These are phyloP conservation scores for Lactarius hengduanensis DNA, from an alignment of 768 basidiomycete species.

Conservation along the genomic window DNA sequence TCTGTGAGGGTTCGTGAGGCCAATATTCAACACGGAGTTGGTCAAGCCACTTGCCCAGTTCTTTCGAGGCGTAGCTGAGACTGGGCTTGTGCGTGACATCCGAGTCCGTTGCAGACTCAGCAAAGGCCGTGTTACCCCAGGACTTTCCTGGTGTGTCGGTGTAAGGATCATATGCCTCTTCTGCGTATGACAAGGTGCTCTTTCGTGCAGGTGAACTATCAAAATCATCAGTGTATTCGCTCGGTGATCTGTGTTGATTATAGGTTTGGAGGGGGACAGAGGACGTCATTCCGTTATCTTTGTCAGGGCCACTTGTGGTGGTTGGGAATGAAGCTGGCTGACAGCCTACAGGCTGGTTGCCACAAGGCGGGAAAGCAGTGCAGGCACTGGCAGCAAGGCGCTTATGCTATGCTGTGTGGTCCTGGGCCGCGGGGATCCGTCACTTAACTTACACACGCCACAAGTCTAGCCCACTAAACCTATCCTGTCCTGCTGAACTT, in stretches of 20 bases:
- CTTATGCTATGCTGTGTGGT: not conserved
- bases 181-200: slow-evolving; percentile 20
- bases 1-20: slow-evolving; percentile 10
- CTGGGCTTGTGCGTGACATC: slow-evolving; percentile 10
- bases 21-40: not conserved
- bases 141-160: not conserved
- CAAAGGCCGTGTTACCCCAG: slow-evolving; percentile 3
- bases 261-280: slow-evolving; percentile 9
- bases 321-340: slow-evolving; percentile 17
- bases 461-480: not conserved
- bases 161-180: slow-evolving; percentile 22
- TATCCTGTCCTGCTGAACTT: not conserved
- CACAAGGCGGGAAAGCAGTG: slow-evolving; percentile 12
- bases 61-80: slow-evolving; percentile 16
- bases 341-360: not conserved
- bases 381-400: not conserved
- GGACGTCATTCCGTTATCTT: slow-evolving; percentile 43
- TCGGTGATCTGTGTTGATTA: not conserved
- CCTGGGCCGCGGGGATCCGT: not conserved
- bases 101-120: not conserved
- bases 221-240: not conserved
- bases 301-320: slow-evolving; percentile 30
- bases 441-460: not conserved
- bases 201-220: not conserved
- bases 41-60: slow-evolving; percentile 12